phyloP scores from a whole-genome alignment of 495 filamentous ascomycete species.

The Hypomontagnella monticulosa region DNA sequence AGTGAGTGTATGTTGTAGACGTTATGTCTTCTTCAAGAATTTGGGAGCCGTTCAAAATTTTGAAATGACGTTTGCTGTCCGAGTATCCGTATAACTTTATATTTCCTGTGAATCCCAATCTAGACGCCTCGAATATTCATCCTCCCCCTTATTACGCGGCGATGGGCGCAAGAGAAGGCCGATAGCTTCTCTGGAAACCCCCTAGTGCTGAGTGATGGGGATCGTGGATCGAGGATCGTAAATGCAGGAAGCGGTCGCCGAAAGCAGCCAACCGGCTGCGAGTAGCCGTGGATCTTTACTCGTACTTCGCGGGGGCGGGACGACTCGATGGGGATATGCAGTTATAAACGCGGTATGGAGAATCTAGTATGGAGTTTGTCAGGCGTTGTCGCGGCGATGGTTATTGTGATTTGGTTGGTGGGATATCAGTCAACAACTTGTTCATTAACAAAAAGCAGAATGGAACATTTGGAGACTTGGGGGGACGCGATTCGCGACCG shows the following conservation, averaged over 20 bases:
- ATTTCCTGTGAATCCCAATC: constrained; percentile 22
- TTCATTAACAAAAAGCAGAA: constrained; percentile 26
- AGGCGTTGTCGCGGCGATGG: constrained; percentile 41
- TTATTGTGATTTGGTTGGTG: constrained; percentile 38
- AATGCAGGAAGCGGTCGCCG: constrained; percentile 17
- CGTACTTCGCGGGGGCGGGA: background rate
- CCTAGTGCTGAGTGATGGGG: constrained; percentile 20
- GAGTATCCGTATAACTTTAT: constrained; percentile 17
- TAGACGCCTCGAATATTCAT: constrained; percentile 18
- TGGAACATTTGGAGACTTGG: constrained; percentile 4
- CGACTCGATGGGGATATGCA: background rate
- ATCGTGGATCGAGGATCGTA: constrained; percentile 8
- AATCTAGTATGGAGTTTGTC: constrained; percentile 28
- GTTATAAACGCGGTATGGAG: constrained; percentile 13
- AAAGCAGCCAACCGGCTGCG: constrained; percentile 36
- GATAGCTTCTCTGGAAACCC: constrained; percentile 11
- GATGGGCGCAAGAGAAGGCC: constrained; percentile 10
- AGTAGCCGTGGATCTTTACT: constrained; percentile 10
- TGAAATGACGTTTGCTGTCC: constrained; percentile 9
- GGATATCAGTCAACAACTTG: constrained; percentile 39
- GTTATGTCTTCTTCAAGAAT: constrained; percentile 1
- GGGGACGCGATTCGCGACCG: constrained; percentile 49
- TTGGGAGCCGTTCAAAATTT: constrained; percentile 23
- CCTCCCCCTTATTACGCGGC: constrained; percentile 28
- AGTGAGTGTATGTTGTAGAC: constrained; percentile 10